Percentiles rank a stretch among this genome's conserved stretches.
These are phyloP conservation scores for Penicillium turbatum DNA, from an alignment of 495 filamentous ascomycete genomes.

Conservation along the genomic window DNA sequence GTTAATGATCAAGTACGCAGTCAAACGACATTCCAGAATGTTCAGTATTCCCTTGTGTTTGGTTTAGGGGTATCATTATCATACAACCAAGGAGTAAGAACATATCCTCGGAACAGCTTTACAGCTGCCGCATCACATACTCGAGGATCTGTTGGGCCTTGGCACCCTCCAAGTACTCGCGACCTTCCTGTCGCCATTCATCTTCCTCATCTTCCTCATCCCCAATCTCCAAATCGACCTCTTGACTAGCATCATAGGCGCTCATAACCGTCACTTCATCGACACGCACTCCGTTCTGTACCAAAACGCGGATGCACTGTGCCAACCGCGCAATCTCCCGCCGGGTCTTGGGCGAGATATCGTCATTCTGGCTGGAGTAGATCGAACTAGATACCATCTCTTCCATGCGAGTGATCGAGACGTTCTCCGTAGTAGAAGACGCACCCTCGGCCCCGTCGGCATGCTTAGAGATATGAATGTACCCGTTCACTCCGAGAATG, in stretches of 20 bases:
- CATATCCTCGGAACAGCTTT: background rate
- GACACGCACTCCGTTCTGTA: conserved; percentile 74
- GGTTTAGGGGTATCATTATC: conserved; percentile 20
- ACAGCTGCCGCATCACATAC: conserved; percentile 31
- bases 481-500: conserved; percentile 90
- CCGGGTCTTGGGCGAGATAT: conserved; percentile 67
- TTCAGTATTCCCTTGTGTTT: conserved; percentile 4
- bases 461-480: conserved; percentile 88
- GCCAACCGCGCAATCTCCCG: conserved; percentile 81
- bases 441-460: conserved; percentile 49
- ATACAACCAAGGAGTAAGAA: background rate
- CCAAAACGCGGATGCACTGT: conserved; percentile 73
- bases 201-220: conserved; percentile 42
- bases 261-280: conserved; percentile 87
- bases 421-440: conserved; percentile 43
- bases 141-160: conserved; percentile 62
- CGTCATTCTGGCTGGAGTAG: conserved; percentile 90
- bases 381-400: conserved; percentile 69
- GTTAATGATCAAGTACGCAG: no score
- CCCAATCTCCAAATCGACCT: conserved; percentile 60
- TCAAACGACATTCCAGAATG: background rate
- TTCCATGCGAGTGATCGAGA: conserved; percentile 75
- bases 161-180: conserved; percentile 69
- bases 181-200: conserved; percentile 38
- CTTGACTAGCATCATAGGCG: conserved; percentile 74